Base-by-base conservation (phyloP, 441 rosid species). In the Isatis lusitanica region DNA sequence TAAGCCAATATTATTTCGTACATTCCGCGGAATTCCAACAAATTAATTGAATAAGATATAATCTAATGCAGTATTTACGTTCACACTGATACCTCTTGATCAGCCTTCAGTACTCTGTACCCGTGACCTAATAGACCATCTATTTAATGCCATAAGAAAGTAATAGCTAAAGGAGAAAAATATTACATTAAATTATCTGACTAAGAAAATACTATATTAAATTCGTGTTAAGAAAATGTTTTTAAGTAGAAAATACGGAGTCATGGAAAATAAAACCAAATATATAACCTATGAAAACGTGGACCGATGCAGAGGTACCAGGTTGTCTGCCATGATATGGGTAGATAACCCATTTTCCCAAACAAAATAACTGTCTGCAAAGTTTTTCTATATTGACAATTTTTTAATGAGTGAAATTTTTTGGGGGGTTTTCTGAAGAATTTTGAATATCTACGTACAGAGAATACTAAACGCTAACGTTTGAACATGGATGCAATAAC, bases 291-390 rank as follows among this genome's bases (percentile, higher is more conserved):
- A 63, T 21, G 55, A 39, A 36, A 38, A 70, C 44, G 71, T 38
- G 59, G 59, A 28, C n/a, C 13, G 66, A 52, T 47, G 65, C 70
- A 63, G 63, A 69, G 66, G 79, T 75, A 75, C 79, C 79, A 75
- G 70, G 79, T 75, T 75, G 75, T 75, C 79, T 69, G 79, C 79
- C 75, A 75, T 69, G 66, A 53, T 63, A 28, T 43, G 58, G 69
- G 63, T 60, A 33, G 50, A 68, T 40, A 42, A 43, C 56, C 6
- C 56, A 48, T 66, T 48, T 60, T 24, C 40, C 74, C 64, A 61
- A 59, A 61, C 69, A 35, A 61, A 52, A 68, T 68, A 62, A 62
- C 63, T 55, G 58, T 64, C 36, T 46, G 39, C 62, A 21, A 53
- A 57, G 48, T 57, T 74, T 15, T 75, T 52, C 38, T 16, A 6